A percentile compares a stretch with the other conserved stretches of the same genome.
Conservation (phyloP, 1,284 basidiomycete genomes). For the Clitocybe nebularis region DNA sequence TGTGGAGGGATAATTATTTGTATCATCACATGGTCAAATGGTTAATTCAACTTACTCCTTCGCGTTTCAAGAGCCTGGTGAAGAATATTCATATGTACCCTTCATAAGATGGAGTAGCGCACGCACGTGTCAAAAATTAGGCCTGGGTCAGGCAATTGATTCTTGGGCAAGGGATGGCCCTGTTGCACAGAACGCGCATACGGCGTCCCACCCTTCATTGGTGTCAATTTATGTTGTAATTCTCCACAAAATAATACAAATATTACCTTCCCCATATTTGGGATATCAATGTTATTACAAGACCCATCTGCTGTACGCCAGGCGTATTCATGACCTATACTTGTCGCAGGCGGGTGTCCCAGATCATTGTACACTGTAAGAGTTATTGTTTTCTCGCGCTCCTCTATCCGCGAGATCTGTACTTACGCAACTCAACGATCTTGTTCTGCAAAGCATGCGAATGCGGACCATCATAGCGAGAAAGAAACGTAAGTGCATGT, state of each 20-base stretch:
- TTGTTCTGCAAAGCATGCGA: constrained; percentile 48
- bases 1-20: constrained; percentile 23
- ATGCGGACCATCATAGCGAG: constrained; percentile 31
- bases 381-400: background rate
- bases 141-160: constrained; percentile 73
- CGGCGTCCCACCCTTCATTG: constrained; percentile 52
- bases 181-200: constrained; percentile 82
- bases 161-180: constrained; percentile 53
- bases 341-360: constrained; percentile 68
- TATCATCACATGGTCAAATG: background rate
- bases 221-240: background rate
- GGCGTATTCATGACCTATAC: constrained; percentile 55
- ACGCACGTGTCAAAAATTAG: constrained; percentile 70
- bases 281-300: constrained; percentile 67
- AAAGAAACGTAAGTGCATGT: constrained; percentile 58
- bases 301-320: constrained; percentile 74
- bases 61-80: constrained; percentile 47
- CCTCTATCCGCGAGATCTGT: background rate
- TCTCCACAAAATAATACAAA: background rate
- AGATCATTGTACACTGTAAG: constrained; percentile 73
- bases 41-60: constrained; percentile 39
- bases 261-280: constrained; percentile 61
- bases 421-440: constrained; percentile 56
- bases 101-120: background rate
- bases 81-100: constrained; percentile 4